Base-by-base conservation (phyloP, 2,329 filamentous ascomycete genomes). In the Penicillium sp. region DNA sequence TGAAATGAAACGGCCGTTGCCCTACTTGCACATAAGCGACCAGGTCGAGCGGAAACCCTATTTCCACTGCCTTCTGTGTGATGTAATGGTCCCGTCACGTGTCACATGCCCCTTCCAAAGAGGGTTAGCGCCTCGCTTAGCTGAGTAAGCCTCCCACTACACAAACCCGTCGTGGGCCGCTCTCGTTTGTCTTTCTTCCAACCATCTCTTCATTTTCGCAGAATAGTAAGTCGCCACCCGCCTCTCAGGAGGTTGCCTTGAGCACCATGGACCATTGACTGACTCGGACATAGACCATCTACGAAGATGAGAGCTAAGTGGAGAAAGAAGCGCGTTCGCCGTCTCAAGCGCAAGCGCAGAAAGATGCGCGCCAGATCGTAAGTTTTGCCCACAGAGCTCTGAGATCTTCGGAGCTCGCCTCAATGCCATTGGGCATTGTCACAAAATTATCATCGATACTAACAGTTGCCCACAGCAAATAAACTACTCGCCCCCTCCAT, bases 261-360 rank as follows among this genome's bases (percentile, higher is more conserved):
- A 31, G 20, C 31, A 4, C 18, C 25, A 42, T 43, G 43, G 50
- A 35, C 46, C 24, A 55, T 44, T 57, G 47, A 62, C 62, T 60
- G 48, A 60, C 58, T 13, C 35, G 20, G 24, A 45, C 58, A 57
- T 64, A 66, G 67, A 66, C 63, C 60, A 64, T 72, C 69, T 73
- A 64, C 70, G 72, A 75, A 74, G 72, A 87, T 87, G 85, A 87
- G 92, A 94, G 92, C 91, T 76, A 97, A 97, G 85, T 97, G 94
- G 94, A 94, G 92, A 85, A 99, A 99, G 89, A 99, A 99, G 92
- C 86, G 94, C 79, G 92, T 96, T 81, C 86, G 94, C 74, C 88
- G 94, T 80, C 90, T 99, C 79, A 97, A 97, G 89, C 88, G 92
- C 77, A 99, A 99, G 92, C 91, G 94, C 83, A 95, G 94, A 91